Conservation (phyloP, 2,329 filamentous ascomycete genomes). For the Exophiala xenobiotica region DNA sequence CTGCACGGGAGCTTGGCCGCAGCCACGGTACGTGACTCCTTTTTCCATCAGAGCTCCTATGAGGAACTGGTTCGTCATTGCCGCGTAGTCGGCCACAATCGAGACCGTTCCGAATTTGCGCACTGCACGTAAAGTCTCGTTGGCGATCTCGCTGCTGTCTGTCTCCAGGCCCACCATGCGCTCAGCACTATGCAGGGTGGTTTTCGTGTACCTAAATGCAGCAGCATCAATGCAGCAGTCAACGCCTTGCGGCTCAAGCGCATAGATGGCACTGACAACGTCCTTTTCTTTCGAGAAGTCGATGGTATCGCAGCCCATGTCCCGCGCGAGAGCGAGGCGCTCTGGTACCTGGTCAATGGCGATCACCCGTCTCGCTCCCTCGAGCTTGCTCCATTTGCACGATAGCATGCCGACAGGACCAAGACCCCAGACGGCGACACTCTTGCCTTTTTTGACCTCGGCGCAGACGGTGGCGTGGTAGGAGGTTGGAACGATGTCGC, state of each 20-base stretch:
- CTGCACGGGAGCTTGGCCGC: background rate
- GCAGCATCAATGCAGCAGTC: constrained; percentile 66
- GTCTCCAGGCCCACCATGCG: constrained; percentile 65
- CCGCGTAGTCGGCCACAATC: constrained; percentile 64
- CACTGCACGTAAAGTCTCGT: constrained; percentile 49
- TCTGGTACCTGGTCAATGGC: constrained; percentile 67
- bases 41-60: constrained; percentile 76
- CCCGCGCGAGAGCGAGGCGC: constrained; percentile 8
- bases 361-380: constrained; percentile 70
- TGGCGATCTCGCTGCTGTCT: constrained; percentile 63
- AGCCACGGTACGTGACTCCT: constrained; percentile 1
- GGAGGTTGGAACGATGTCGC: constrained; percentile 73
- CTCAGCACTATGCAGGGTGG: constrained; percentile 54
- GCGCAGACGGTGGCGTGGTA: constrained; percentile 83
- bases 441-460: constrained; percentile 38
- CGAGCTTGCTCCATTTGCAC: constrained; percentile 59
- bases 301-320: constrained; percentile 8
- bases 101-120: constrained; percentile 50
- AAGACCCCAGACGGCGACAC: constrained; percentile 20
- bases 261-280: constrained; percentile 67
- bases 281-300: constrained; percentile 65
- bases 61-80: constrained; percentile 80
- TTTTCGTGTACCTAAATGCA: constrained; percentile 56
- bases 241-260: constrained; percentile 67
- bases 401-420: constrained; percentile 18